Conservation (phyloP, 805 yeast genomes). For the Teunomyces funiuensis region DNA sequence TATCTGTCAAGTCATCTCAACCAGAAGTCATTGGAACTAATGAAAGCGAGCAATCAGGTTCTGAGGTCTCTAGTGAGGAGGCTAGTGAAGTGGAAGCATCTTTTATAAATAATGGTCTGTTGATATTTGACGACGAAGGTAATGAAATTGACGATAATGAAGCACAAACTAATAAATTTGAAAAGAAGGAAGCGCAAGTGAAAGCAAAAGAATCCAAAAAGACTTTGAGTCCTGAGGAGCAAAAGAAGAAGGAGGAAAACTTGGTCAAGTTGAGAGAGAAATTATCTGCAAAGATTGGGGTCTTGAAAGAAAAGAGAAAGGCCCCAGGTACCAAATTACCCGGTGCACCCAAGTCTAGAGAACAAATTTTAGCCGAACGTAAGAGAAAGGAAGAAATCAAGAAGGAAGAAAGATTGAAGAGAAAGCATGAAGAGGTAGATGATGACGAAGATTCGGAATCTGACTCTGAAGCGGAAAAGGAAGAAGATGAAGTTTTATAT, state of each 20-base stretch:
- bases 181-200: slow-evolving; percentile 8
- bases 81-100: slow-evolving; percentile 12
- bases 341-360: slow-evolving; percentile 86
- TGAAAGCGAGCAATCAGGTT: slow-evolving; percentile 16
- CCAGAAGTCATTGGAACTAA: slow-evolving; percentile 12
- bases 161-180: slow-evolving; percentile 2
- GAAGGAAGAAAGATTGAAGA: slow-evolving; percentile 43
- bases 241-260: slow-evolving; percentile 50
- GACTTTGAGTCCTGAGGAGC: slow-evolving; percentile 46
- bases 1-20: slow-evolving; percentile 15
- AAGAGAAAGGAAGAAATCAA: slow-evolving; percentile 46
- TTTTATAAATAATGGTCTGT: slow-evolving; percentile 17
- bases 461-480: slow-evolving; percentile 20
- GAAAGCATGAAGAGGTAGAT: slow-evolving; percentile 39
- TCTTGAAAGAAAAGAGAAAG: slow-evolving; percentile 74
- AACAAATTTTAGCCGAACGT: slow-evolving; percentile 71
- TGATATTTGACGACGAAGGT: slow-evolving; percentile 75
- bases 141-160: slow-evolving; percentile 37
- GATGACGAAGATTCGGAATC: slow-evolving; percentile 33
- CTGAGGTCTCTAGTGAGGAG: slow-evolving; percentile 22
- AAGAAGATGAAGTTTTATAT: slow-evolving; percentile 55
- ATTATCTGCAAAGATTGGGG: slow-evolving; percentile 69
- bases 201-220: slow-evolving; percentile 22
- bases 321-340: slow-evolving; percentile 83
- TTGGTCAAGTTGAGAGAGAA: slow-evolving; percentile 73